Percentiles rank a stretch among this genome's conserved stretches.
These are phyloP conservation scores for Crithidia sp. DNA, from an alignment of 208 protist genomes.

Conservation along the genomic window DNA sequence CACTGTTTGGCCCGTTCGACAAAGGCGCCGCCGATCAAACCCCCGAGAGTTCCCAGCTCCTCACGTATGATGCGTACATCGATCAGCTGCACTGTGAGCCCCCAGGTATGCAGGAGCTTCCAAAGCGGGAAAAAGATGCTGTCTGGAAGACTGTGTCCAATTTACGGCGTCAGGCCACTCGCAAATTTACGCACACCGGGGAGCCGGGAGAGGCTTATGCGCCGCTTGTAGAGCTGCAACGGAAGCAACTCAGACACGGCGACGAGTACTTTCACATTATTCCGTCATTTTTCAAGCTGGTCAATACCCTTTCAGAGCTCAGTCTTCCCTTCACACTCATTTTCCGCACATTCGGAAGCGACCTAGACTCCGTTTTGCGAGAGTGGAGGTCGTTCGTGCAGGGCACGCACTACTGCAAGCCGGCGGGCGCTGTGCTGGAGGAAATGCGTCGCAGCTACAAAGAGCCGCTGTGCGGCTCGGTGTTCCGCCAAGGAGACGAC, in stretches of 20 bases:
- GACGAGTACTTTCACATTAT: constrained; percentile 64
- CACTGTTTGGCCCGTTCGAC: constrained; percentile 63
- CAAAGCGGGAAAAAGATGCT: constrained; percentile 49
- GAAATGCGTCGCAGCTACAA: constrained; percentile 44
- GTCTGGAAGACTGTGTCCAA: constrained; percentile 72
- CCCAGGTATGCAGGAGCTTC: constrained; percentile 65
- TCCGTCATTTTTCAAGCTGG: constrained; percentile 84
- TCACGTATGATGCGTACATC: constrained; percentile 76
- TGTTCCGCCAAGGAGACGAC: constrained; percentile 65
- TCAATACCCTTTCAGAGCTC: constrained; percentile 83
- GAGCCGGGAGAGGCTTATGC: constrained; percentile 66
- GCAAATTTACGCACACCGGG: constrained; percentile 70
- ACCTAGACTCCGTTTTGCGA: constrained; percentile 68
- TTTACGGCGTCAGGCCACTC: constrained; percentile 46
- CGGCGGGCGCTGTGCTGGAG: constrained; percentile 53
- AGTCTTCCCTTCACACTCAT: constrained; percentile 86
- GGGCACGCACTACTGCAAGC: constrained; percentile 73
- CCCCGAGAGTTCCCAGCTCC: constrained; percentile 12
- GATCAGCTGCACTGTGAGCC: constrained; percentile 67
- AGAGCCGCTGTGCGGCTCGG: constrained; percentile 60
- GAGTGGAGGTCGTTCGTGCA: constrained; percentile 84
- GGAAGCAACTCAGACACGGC: constrained; percentile 37
- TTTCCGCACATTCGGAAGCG: constrained; percentile 89
- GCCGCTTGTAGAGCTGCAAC: constrained; percentile 74
- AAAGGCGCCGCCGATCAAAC: neutral